Base-by-base conservation (phyloP, 441 rosid species). In the Gossypium laxum region DNA sequence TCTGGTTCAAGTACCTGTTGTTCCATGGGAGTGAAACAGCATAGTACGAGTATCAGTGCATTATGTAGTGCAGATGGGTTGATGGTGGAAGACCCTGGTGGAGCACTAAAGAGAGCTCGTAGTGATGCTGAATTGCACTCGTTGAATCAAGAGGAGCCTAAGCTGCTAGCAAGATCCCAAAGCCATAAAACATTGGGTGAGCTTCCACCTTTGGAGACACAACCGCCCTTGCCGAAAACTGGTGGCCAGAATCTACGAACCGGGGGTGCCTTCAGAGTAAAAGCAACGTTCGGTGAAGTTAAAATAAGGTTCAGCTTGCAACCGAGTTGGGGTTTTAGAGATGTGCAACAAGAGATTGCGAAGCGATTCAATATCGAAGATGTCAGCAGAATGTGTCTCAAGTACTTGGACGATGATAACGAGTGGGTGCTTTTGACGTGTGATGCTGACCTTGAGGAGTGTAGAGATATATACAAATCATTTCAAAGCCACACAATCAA, bases 371-470 rank as follows among this genome's bases (percentile, higher is more conserved):
- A 73, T 5, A 77, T 88, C 68, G 84, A 81, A 6, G 87, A 86
- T 72, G 43, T 76, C 18, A 72, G 76, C 80, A 70, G 66, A 73
- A 73, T 89, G 11, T 81, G 85, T 74, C 87, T 93, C 74, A 91
- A 91, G 83, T 93, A 90, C 78, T 68, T 93, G 80, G 98, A 93
- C 51, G 96, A 91, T 76, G 97, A 93, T 74, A 34, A 58, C 1
- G 98, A 93, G 52, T 93, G 97, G 97, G 96, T 93, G 58, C 95
- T 91, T 57, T 79, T 91, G 84, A 91, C 96, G 15, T 91, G 98
- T 67, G 95, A 93, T 74, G 91, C 87, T 0, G 97, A 93, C 73
- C 89, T 93, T 4, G 96, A 91, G 83, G 98, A 93, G 79, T 93
- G 98, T 67, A 83, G 83, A 26, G 96, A 93, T 67, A 80, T 93